These are phyloP conservation scores for Lasiodiplodia citricola DNA, from an alignment of 2,329 filamentous ascomycete genomes.

Conservation along the genomic window DNA sequence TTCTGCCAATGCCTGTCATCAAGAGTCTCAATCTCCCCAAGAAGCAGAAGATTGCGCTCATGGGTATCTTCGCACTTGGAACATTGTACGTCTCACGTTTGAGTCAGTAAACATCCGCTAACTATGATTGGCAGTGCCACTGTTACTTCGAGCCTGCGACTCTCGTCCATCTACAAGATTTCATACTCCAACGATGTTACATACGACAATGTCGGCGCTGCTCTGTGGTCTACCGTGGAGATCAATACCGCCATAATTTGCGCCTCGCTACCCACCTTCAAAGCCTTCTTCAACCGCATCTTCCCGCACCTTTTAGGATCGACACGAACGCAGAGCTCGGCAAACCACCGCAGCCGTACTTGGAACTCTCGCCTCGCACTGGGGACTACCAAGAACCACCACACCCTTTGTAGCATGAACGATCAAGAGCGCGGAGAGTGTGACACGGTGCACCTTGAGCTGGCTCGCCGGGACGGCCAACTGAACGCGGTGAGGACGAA, in stretches of 20 bases:
- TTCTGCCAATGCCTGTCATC: conserved; percentile 41
- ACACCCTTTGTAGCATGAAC: neutral
- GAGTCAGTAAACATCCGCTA: neutral
- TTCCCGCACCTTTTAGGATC: conserved; percentile 2
- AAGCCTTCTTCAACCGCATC: conserved; percentile 1
- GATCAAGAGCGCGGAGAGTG: neutral
- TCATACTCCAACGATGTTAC: conserved; percentile 40
- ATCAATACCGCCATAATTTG: conserved; percentile 40
- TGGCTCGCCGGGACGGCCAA: neutral
- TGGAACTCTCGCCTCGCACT: neutral
- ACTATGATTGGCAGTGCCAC: conserved; percentile 34
- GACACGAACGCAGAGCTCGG: neutral
- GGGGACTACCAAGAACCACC: conserved; percentile 2
- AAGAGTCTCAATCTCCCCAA: conserved; percentile 36
- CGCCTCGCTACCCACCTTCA: conserved; percentile 35
- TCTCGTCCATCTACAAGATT: conserved; percentile 37
- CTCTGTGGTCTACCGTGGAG: conserved; percentile 38
- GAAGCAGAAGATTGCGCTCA: conserved; percentile 38
- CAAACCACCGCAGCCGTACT: conserved; percentile 4
- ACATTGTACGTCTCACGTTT: conserved; percentile 32
- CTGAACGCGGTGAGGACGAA: conserved; percentile 3
- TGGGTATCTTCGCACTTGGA: conserved; percentile 42
- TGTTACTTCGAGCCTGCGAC: conserved; percentile 41
- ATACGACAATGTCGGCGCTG: conserved; percentile 41
- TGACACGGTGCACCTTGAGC: conserved; percentile 4